Base-by-base conservation (phyloP, 306 rosid species). In the Rosa multiflora region DNA sequence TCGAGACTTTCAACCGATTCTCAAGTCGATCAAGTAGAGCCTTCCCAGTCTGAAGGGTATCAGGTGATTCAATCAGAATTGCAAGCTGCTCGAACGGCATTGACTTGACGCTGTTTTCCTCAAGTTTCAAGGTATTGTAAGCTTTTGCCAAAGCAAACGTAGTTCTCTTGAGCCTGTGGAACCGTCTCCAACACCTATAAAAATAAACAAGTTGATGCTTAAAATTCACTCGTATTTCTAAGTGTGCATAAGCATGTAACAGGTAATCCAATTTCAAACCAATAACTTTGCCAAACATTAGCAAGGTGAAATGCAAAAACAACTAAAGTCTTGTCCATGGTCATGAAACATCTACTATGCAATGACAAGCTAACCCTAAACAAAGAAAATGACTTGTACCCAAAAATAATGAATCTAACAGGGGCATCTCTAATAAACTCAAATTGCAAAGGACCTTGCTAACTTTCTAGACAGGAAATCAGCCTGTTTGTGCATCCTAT, bases 31-130 rank as follows among this genome's bases (percentile, higher is more conserved):
- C 98, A 63, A 95, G 89, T 56, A 95, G 80, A 79, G 86, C 84
- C 80, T 93, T 95, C 79, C 88, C 93, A 26, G 94, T 83, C 82
- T 87, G 91, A 70, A 93, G 96, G 44, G 98, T 91, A 79, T 91
- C 82, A 77, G 83, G 67, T 49, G 99, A 90, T 82, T 90, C 99
- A 80, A 95, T 91, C 80, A 84, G 92, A 87, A 83, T 79, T 49
- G 98, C 94, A 49, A 95, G 91, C 87, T 90, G 88, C 81, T 95
- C 99, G 81, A 95, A 95, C 0, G 97, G 94, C 94, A 95, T 83
- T n/a, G 90, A 85, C 88, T 87, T 91, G 49, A 90, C 92, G 51
- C 87, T 85, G 69, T 82, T 87, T 82, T 83, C 92, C 76, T 89
- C 90, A 67, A 95, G 89, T 78, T 92, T 90, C 67, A 92, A 77